A percentile compares a stretch with the other conserved stretches of the same genome.
These are phyloP conservation scores for Oryza nivara DNA, from an alignment of 176 grass and related monocot species.

Conservation along the genomic window DNA sequence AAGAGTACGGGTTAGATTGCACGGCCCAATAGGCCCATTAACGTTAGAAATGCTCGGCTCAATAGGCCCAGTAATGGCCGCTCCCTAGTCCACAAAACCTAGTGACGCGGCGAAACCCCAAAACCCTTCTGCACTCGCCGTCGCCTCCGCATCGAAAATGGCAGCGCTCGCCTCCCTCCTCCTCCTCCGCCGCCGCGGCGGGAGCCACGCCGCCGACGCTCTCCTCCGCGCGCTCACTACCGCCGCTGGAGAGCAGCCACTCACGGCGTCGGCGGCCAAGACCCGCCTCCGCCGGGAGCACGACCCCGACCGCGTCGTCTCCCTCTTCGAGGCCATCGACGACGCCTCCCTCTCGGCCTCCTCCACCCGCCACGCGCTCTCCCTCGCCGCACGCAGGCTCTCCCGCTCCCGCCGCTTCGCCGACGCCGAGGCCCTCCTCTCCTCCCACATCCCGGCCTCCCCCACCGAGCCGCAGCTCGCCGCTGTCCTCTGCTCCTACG, in stretches of 20 bases:
- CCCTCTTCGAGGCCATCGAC: conserved; percentile 63
- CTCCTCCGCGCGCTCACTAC: conserved; percentile 43
- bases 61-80: conserved; percentile 1
- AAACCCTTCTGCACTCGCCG: conserved; percentile 4
- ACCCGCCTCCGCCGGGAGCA: conserved; percentile 58
- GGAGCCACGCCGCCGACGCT: not conserved
- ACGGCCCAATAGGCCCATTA: not conserved
- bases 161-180: conserved; percentile 40
- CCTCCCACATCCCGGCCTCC: conserved; percentile 45
- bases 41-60: not conserved
- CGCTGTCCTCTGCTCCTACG: conserved; percentile 67
- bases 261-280: conserved; percentile 21
- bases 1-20: not conserved
- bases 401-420: conserved; percentile 47
- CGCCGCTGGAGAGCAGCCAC: not conserved
- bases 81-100: conserved; percentile 11
- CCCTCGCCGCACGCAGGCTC: conserved; percentile 62
- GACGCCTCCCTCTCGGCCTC: conserved; percentile 38
- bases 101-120: conserved; percentile 36
- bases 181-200: conserved; percentile 45
- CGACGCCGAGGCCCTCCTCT: conserved; percentile 56
- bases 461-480: conserved; percentile 60
- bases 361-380: conserved; percentile 60
- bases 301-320: conserved; percentile 56
- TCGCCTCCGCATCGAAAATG: conserved; percentile 32